phyloP scores from a whole-genome alignment of 2,329 filamentous ascomycete genomes.

The Coniochaeta sp. region DNA sequence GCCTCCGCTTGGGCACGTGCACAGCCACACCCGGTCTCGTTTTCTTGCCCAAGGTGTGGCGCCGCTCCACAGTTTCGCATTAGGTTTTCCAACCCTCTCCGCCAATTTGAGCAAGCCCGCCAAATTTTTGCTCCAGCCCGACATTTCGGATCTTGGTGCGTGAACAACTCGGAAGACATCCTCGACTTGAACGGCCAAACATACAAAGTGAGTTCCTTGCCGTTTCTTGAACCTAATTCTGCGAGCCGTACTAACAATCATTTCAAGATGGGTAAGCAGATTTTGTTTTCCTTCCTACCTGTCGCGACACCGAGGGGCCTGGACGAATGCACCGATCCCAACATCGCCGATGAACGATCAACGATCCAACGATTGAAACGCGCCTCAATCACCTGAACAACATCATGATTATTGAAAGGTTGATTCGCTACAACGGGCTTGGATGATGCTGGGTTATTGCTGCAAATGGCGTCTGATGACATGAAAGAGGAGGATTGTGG shows the following conservation, averaged over 20 bases:
- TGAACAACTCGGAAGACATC: slow-evolving; percentile 20
- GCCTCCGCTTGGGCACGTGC: neutral
- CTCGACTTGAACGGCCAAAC: slow-evolving; percentile 38
- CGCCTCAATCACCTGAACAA: neutral
- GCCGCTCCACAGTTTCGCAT: neutral
- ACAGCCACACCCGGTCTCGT: neutral
- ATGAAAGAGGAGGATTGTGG: no score
- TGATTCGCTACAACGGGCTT: no score
- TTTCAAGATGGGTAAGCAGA: slow-evolving; percentile 54
- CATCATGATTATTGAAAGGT: no score
- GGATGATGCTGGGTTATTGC: neutral
- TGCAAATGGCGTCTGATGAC: no score
- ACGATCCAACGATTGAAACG: neutral
- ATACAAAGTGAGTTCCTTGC: slow-evolving; percentile 39
- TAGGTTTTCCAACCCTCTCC: slow-evolving; percentile 22
- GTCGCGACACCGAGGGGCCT: neutral
- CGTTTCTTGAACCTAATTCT: neutral
- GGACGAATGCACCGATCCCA: neutral
- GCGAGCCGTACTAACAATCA: slow-evolving; percentile 1
- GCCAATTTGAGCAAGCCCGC: slow-evolving; percentile 3
- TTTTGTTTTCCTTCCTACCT: slow-evolving; percentile 14
- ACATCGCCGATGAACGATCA: neutral
- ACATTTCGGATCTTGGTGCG: slow-evolving; percentile 4
- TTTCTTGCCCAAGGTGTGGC: neutral
- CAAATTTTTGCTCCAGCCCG: slow-evolving; percentile 3